Base-by-base conservation (phyloP, 73 alveolate genomes). In the Paramecium biaurelia region DNA sequence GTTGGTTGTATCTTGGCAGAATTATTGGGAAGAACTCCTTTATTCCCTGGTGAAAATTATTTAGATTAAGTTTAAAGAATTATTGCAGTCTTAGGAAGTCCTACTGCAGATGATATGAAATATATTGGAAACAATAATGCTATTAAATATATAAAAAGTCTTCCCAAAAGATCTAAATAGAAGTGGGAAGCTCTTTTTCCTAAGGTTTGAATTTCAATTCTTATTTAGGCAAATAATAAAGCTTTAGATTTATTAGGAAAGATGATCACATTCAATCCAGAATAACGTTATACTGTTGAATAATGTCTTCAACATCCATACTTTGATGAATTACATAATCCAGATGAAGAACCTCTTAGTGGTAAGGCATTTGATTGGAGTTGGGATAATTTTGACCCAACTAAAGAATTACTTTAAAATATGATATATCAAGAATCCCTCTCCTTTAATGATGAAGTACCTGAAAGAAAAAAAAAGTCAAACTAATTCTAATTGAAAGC, bases 241-340 rank as follows among this genome's bases (percentile, higher is more conserved):
- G 99, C 98, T n/a, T 84, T 98, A 30, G 98, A 97, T 74, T 93
- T 97, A 12, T 95, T 97, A 23, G 96, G 97, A 21, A 96, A 97
- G 76, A 96, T 97, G 99, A 93, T 97, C 53, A 94, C 96, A 18
- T 97, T 97, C 93, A 97, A 97, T 90, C 99, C 99, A 12, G 97
- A 95, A 74, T 93, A 96, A 58, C 76, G 99, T 85, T 95, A 93
- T 67, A 97, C 95, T 41, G 98, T 97, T 24, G 93, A 96, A 92
- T 93, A 97, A 84, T 97, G 99, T 89, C 85, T 97, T 23, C 84
- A 92, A 35, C 99, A 97, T 89, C 98, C 99, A 1, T 97, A 97
- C 90, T 97, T 97, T 76, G 99, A 96, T 47, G 99, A 98, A 12
- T 93, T 97, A 32, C 97, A 95, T 89, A 95, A 93, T 86, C 97